Evolutionary conservation across 176 grass and related monocot genomes (phyloP), one percentile per base, ranked within the genome.

Genomic region (Raddia guianensis): DNA sequence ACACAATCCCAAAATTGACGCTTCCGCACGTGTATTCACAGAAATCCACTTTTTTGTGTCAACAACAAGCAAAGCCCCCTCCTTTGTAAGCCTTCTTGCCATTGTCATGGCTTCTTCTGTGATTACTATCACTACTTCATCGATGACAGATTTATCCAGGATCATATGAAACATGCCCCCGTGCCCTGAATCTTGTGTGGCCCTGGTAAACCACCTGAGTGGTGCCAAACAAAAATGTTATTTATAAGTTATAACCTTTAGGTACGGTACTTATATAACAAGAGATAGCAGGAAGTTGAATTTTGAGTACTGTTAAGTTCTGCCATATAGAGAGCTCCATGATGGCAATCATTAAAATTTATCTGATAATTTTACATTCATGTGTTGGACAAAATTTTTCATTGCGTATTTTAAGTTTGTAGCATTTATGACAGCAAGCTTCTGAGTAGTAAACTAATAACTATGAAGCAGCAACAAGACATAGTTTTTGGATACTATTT

Each of bases 61-160:
- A n/a, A n/a, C 92, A 27, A 27, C 27, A 64, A 91, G 92, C 54
- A 94, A 20, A 2, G 86, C 92, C 68, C 89, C 92, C 82, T 94
- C 92, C 63, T 27, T 84, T 5, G 87, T 89, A 14, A 94, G 46
- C 68, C 92, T 91, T 77, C 70, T 94, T 12, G 92, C 80, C 58
- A 81, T 83, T 40, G n/a, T 18, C 84, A 92, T 92, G 10, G 93
- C 85, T 49, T 92, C 93, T 20, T 91, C 82, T 0, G 89, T 77
- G 20, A 63, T 73, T 46, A 92, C 87, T 0, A 84, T 92, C 43
- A 95, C 49, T 9, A 92, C 40, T 15, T 92, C 27, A 27, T 27
- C 27, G 11, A 94, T 76, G 32, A 83, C 60, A 0, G 27, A 27
- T 27, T 1, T 27, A 27, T 27, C 27, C 1, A 27, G 27, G 27